Evolutionary conservation across 331 rosid genomes (phyloP).

Genomic region (Arachis monticola): DNA sequence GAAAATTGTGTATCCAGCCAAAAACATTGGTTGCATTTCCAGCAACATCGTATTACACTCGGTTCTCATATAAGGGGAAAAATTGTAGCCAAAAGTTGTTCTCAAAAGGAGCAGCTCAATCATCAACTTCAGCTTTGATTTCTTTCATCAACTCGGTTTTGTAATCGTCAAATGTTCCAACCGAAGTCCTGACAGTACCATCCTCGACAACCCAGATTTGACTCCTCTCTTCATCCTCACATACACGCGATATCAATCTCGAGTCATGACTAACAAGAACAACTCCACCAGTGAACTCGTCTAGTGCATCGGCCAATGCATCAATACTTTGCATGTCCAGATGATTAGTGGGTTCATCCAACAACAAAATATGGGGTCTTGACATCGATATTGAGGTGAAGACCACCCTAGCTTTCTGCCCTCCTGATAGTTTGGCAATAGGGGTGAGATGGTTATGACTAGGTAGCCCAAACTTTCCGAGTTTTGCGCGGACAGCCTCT

Average conservation of each 20-base stretch:
- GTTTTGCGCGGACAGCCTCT: slow-evolving; percentile 87
- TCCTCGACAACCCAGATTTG: slow-evolving; percentile 87
- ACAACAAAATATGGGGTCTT: slow-evolving; percentile 77
- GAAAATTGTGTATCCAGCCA: slow-evolving; percentile 2
- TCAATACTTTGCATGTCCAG: slow-evolving; percentile 94
- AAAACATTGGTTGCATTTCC: slow-evolving; percentile 20
- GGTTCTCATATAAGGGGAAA: neutral
- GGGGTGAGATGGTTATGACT: slow-evolving; percentile 94
- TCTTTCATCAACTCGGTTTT: slow-evolving; percentile 73
- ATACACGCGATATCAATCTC: slow-evolving; percentile 79
- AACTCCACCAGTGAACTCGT: slow-evolving; percentile 88
- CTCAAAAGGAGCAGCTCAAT: slow-evolving; percentile 42
- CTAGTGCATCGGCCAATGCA: slow-evolving; percentile 86
- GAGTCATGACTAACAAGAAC: slow-evolving; percentile 93
- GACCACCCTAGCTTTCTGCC: slow-evolving; percentile 83
- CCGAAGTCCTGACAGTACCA: slow-evolving; percentile 64
- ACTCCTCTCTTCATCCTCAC: slow-evolving; percentile 83
- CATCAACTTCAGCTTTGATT: slow-evolving; percentile 85
- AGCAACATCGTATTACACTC: slow-evolving; percentile 38
- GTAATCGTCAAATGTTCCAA: slow-evolving; percentile 78
- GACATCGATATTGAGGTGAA: slow-evolving; percentile 92
- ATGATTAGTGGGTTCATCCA: slow-evolving; percentile 94
- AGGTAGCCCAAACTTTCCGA: slow-evolving; percentile 84
- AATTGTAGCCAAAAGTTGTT: slow-evolving; percentile 4
- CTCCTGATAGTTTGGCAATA: slow-evolving; percentile 81